Evolutionary conservation across 345 rosid species (phyloP).

Genomic region (Stellera chamaejasme): DNA sequence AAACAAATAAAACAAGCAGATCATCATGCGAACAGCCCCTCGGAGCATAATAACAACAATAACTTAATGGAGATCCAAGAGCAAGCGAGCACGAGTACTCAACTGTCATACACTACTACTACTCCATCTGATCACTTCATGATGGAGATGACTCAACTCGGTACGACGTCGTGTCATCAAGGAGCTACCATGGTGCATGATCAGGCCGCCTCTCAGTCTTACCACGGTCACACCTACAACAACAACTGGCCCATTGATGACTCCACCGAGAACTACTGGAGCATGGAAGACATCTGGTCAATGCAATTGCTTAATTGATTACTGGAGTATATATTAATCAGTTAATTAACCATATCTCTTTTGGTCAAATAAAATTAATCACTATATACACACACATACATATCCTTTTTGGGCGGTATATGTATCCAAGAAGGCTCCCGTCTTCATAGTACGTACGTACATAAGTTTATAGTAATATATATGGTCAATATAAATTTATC

Average conservation of each 20-base stretch:
- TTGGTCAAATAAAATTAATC: too few relatives aligned
- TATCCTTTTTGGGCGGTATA: too few relatives aligned
- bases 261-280: conserved; percentile 60
- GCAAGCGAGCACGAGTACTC: conserved; percentile 34
- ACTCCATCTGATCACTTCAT: conserved; percentile 25
- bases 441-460: too few relatives aligned
- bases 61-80: conserved; percentile 27
- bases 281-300: conserved; percentile 81
- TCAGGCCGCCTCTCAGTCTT: conserved; percentile 7
- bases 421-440: too few relatives aligned
- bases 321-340: neutral
- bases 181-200: conserved; percentile 7
- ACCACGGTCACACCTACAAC: neutral
- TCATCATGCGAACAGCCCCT: conserved; percentile 12
- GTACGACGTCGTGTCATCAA: conserved; percentile 9
- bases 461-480: too few relatives aligned
- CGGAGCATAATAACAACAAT: conserved; percentile 15
- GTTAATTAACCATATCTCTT: too few relatives aligned
- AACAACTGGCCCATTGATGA: conserved; percentile 17
- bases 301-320: conserved; percentile 42
- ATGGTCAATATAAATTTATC: too few relatives aligned
- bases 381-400: too few relatives aligned
- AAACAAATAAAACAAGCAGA: conserved; percentile 70
- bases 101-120: conserved; percentile 42
- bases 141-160: conserved; percentile 7